Base-by-base conservation (phyloP, 768 basidiomycete genomes). In the Lactarius sanguifluus region DNA sequence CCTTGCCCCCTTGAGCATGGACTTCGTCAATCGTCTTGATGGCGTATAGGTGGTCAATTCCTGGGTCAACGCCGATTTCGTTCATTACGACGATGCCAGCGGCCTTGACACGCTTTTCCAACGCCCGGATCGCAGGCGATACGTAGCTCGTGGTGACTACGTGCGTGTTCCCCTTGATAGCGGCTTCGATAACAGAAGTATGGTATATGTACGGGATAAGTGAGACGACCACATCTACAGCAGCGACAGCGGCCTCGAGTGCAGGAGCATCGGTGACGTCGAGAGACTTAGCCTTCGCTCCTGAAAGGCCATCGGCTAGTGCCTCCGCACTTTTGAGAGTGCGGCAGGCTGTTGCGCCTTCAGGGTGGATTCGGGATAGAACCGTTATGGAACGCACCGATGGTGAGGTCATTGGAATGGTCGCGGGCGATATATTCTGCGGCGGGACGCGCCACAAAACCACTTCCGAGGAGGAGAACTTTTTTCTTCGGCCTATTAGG, bases 131-230 rank as follows among this genome's bases (percentile, higher is more conserved):
- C 9, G 89, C 90, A 23, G 91, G 92, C 57, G 89, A 94, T 74
- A 98, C 88, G 75, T 99, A 98, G 66, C 90, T 92, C 28, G 97
- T 98, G 45, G 97, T 98, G 71, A 99, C 94, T 43, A 98, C 95
- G 76, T 97, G 81, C 36, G 90, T 94, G 81, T 93, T 95, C 73
- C 85, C 80, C 77, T 83, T 85, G 82, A 96, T 92, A 52, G 93
- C 94, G 13, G 94, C 90, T 77, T 91, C 87, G 80, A 98, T 96
- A 74, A 99, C 94, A 34, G 82, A 81, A 20, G 87, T 87, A 76
- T 98, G 97, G 81, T 88, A 81, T 62, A 88, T 93, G 83, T 98
- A 98, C 0, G 97, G 97, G 70, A 99, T 96, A 74, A 99, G 86
- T 9, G 94, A 96, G 75, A 98, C 92, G 76, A 98, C 94, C 59